A percentile compares a stretch with the other conserved stretches of the same genome.
These are phyloP conservation scores for Martensiomyces pterosporus DNA, from an alignment of 192 early-diverging fungal genomes.

Conservation along the genomic window DNA sequence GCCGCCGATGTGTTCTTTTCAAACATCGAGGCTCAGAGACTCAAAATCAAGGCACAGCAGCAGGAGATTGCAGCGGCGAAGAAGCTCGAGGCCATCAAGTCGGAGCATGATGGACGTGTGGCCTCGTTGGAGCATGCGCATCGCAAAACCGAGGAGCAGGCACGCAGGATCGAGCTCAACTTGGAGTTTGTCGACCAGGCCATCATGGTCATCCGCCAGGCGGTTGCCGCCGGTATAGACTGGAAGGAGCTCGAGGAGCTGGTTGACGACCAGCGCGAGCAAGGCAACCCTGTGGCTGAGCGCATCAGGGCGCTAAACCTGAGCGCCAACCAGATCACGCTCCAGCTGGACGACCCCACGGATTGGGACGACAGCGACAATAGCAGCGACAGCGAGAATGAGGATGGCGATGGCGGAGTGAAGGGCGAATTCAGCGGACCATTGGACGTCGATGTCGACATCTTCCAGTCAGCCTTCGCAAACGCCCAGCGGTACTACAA, in stretches of 20 bases:
- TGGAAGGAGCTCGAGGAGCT: constrained; percentile 92
- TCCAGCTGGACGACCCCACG: constrained; percentile 52
- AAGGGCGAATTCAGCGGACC: constrained; percentile 36
- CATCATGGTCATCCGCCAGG: constrained; percentile 80
- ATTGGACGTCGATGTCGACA: constrained; percentile 75
- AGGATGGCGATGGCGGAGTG: constrained; percentile 38
- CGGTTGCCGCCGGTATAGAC: constrained; percentile 89
- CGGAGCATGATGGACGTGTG: constrained; percentile 76
- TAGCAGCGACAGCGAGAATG: constrained; percentile 30
- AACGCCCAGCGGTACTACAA: constrained; percentile 91
- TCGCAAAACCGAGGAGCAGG: constrained; percentile 63
- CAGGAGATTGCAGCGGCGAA: constrained; percentile 73
- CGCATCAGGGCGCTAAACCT: constrained; percentile 74
- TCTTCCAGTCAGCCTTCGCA: constrained; percentile 80
- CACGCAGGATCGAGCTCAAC: constrained; percentile 83
- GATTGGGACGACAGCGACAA: constrained; percentile 59
- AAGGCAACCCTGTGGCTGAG: constrained; percentile 75
- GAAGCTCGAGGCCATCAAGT: constrained; percentile 79
- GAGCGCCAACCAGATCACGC: constrained; percentile 72
- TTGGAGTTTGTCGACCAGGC: constrained; percentile 82
- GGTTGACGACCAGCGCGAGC: constrained; percentile 73
- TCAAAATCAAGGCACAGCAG: constrained; percentile 63
- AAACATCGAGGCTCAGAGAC: constrained; percentile 79
- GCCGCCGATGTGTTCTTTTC: constrained; percentile 93
- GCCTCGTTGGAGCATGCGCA: constrained; percentile 70